Percentiles rank a stretch among this genome's conserved stretches.
phyloP scores from a whole-genome alignment of 495 filamentous ascomycete genomes.

The Neurospora sp. region DNA sequence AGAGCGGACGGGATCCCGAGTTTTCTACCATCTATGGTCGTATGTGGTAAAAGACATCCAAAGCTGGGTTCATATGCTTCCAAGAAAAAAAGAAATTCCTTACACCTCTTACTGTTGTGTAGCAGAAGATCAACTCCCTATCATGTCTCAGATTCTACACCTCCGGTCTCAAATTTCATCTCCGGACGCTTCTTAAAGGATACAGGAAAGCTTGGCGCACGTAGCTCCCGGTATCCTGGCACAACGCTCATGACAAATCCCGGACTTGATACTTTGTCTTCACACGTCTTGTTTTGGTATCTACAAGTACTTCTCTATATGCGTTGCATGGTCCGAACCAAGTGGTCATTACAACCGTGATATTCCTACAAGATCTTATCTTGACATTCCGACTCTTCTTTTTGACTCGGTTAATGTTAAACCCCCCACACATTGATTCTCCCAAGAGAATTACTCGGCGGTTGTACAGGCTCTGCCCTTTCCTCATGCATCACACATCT shows the following conservation, averaged over 20 bases:
- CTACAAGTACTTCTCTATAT: not conserved
- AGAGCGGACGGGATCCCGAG: not conserved
- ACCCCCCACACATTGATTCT: not conserved
- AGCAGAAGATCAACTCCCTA: not conserved
- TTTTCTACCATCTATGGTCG: slow-evolving; percentile 1
- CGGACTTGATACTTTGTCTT: not conserved
- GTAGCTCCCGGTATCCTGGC: too few relatives aligned
- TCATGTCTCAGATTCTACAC: not conserved
- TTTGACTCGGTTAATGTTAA: not conserved
- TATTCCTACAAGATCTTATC: not conserved
- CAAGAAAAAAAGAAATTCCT: not conserved
- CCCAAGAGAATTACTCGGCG: not conserved
- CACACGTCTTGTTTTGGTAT: not conserved
- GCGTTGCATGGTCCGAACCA: not conserved
- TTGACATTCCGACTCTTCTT: not conserved
- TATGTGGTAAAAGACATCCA: not conserved
- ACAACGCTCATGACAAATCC: not conserved
- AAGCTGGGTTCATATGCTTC: not conserved
- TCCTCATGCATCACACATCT: not conserved
- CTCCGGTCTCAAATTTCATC: too few relatives aligned
- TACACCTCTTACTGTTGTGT: not conserved
- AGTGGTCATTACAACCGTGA: not conserved
- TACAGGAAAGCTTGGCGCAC: too few relatives aligned
- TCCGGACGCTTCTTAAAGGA: too few relatives aligned
- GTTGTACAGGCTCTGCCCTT: not conserved